These are phyloP conservation scores for Sporothrix euskadiensis DNA, from an alignment of 2,329 filamentous ascomycete genomes.

Conservation along the genomic window DNA sequence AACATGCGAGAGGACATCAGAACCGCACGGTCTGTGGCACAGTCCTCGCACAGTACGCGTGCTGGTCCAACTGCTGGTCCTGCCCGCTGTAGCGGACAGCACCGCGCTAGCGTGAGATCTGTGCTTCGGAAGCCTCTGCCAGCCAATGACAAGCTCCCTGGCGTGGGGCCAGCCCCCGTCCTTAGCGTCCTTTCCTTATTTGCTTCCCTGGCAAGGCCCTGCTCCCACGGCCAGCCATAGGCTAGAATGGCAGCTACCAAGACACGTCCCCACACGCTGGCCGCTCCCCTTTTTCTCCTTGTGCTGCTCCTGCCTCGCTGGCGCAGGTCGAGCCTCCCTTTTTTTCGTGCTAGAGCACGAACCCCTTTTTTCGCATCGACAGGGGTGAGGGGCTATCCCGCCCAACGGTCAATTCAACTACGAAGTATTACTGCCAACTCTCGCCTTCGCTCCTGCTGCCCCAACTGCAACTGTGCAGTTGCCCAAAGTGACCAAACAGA, in stretches of 20 bases:
- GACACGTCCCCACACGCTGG: slow-evolving; percentile 25
- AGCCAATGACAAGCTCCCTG: slow-evolving; percentile 27
- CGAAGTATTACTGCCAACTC: not conserved
- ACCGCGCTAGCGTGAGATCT: slow-evolving; percentile 27
- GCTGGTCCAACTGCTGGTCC: slow-evolving; percentile 9
- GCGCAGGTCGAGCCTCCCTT: not conserved
- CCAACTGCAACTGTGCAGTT: not conserved
- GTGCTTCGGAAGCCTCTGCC: slow-evolving; percentile 26
- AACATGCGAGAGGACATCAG: not conserved
- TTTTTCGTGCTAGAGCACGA: slow-evolving; percentile 29
- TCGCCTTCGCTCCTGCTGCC: not conserved
- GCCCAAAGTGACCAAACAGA: too few relatives aligned
- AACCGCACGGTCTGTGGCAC: not conserved
- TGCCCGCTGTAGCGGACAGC: slow-evolving; percentile 16
- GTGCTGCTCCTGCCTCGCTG: not conserved
- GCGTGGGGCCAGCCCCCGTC: not conserved
- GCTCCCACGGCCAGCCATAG: slow-evolving; percentile 14
- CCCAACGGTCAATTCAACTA: slow-evolving; percentile 25
- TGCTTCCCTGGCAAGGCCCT: slow-evolving; percentile 24
- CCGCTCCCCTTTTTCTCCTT: slow-evolving; percentile 21
- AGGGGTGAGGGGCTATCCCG: slow-evolving; percentile 25
- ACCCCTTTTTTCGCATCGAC: slow-evolving; percentile 32
- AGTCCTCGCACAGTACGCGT: slow-evolving; percentile 15
- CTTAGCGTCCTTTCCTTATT: slow-evolving; percentile 13
- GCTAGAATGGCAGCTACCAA: slow-evolving; percentile 22